Conservation (phyloP, 2,329 filamentous ascomycete species). For the Boeremia exigua region DNA sequence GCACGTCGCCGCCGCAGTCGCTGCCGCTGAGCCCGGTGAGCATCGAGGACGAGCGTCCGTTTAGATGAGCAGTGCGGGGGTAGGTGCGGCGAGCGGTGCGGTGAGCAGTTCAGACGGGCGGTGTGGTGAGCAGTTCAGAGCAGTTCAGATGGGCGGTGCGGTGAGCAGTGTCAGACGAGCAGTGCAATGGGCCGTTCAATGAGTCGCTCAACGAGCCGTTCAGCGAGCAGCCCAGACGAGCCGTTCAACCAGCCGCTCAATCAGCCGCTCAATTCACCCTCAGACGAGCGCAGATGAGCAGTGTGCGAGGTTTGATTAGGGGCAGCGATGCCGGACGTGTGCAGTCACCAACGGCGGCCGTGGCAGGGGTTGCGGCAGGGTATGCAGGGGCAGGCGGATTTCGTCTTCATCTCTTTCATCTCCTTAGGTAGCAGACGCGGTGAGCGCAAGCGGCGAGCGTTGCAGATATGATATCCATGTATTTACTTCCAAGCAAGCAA, state of each 20-base stretch:
- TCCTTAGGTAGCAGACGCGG: not conserved
- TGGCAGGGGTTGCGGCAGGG: not conserved
- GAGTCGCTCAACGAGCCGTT: too few relatives aligned
- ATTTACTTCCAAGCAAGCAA: not conserved
- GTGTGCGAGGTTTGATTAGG: not conserved
- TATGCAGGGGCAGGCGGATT: constrained; percentile 10
- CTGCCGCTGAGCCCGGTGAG: constrained; percentile 50
- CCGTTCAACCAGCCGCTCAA: too few relatives aligned
- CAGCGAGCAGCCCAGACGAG: too few relatives aligned
- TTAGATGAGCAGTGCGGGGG: constrained; percentile 28
- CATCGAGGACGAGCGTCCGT: constrained; percentile 45
- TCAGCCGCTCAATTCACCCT: too few relatives aligned
- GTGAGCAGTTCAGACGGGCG: too few relatives aligned
- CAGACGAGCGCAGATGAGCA: too few relatives aligned
- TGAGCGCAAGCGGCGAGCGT: not conserved
- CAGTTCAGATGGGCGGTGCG: too few relatives aligned
- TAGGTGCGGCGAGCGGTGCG: too few relatives aligned
- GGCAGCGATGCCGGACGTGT: not conserved
- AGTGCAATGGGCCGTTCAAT: too few relatives aligned
- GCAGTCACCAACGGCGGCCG: not conserved
- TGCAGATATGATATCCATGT: constrained; percentile 36
- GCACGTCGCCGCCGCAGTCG: constrained; percentile 61
- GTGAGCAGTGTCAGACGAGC: too few relatives aligned
- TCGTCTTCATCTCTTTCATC: constrained; percentile 10
- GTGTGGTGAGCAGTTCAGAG: too few relatives aligned